A percentile compares a stretch with the other conserved stretches of the same genome.
Conservation (phyloP, 768 basidiomycete genomes). For the Russula sp. region DNA sequence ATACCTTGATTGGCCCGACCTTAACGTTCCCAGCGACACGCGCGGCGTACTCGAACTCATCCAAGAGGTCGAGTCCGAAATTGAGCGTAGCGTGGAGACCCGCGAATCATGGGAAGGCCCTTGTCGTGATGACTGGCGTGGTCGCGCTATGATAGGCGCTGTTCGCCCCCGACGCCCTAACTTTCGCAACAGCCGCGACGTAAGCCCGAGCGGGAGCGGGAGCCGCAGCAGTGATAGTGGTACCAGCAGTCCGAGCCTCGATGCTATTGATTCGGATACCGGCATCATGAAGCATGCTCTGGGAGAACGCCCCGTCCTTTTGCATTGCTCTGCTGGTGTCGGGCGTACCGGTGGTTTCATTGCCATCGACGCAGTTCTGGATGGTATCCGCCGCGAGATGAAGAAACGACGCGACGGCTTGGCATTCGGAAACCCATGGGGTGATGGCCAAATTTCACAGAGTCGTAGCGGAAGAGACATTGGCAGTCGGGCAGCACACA, state of each 20-base stretch:
- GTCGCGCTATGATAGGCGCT: slow-evolving; percentile 18
- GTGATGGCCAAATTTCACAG: slow-evolving; percentile 20
- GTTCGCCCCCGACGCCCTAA: slow-evolving; percentile 17
- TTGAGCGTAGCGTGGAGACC: slow-evolving; percentile 31
- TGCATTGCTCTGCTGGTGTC: slow-evolving; percentile 94
- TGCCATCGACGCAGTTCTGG: slow-evolving; percentile 81
- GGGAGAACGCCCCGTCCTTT: slow-evolving; percentile 59
- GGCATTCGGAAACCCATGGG: slow-evolving; percentile 31
- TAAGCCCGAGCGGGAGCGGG: slow-evolving; percentile 25
- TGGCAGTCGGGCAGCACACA: slow-evolving; percentile 20
- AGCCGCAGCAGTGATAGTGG: slow-evolving; percentile 25
- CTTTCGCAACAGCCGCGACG: slow-evolving; percentile 20
- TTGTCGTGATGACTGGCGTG: slow-evolving; percentile 33
- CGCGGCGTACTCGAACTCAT: slow-evolving; percentile 71
- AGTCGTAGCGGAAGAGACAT: slow-evolving; percentile 28
- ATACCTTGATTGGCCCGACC: slow-evolving; percentile 94
- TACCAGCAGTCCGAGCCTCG: slow-evolving; percentile 24
- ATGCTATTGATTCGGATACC: slow-evolving; percentile 50
- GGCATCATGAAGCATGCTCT: slow-evolving; percentile 56
- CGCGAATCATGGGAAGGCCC: slow-evolving; percentile 31
- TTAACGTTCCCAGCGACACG: slow-evolving; percentile 89
- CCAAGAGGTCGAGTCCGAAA: slow-evolving; percentile 55
- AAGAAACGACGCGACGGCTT: slow-evolving; percentile 36
- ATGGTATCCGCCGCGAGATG: slow-evolving; percentile 64
- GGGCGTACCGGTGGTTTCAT: slow-evolving; percentile 95